Percentiles rank a stretch among this genome's conserved stretches.
Evolutionary conservation across 148 eudicot genomes (phyloP).

Genomic region (Heliosperma pusillum): DNA sequence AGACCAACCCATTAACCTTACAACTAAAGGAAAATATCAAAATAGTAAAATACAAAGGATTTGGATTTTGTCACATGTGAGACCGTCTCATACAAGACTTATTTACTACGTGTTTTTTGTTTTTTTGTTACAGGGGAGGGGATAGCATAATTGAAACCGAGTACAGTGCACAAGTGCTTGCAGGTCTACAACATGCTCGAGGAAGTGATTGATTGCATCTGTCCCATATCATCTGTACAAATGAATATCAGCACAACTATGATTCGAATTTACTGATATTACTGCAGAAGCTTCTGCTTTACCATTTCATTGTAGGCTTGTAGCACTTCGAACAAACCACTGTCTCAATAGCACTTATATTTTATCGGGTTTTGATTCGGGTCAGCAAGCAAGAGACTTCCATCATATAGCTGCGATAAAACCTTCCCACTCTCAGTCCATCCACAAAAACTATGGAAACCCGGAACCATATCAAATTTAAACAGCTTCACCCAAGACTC

Average conservation of each 20-base stretch:
- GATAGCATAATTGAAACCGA: neutral
- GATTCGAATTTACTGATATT: neutral
- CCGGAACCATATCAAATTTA: slow-evolving; percentile 16
- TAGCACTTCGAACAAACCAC: slow-evolving; percentile 25
- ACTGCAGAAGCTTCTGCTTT: neutral
- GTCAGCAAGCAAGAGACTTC: slow-evolving; percentile 27
- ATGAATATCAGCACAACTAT: neutral
- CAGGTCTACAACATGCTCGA: slow-evolving; percentile 6
- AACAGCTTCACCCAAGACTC: slow-evolving; percentile 25
- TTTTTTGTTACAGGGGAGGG: neutral
- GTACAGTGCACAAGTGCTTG: neutral
- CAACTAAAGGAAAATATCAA: too few species aligned
- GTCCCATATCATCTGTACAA: slow-evolving; percentile 11
- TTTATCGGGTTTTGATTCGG: slow-evolving; percentile 13
- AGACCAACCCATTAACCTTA: too few species aligned
- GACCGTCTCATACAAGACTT: neutral
- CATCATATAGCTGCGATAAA: slow-evolving; percentile 24
- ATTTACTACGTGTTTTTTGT: too few species aligned
- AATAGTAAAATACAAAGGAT: too few species aligned
- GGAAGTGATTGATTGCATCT: neutral
- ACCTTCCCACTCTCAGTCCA: slow-evolving; percentile 22
- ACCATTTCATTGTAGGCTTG: neutral
- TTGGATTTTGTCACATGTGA: neutral
- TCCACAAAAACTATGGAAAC: slow-evolving; percentile 26
- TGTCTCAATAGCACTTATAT: slow-evolving; percentile 17